Base-by-base conservation (phyloP, 495 filamentous ascomycete genomes). In the Stereocaulon alpinum region DNA sequence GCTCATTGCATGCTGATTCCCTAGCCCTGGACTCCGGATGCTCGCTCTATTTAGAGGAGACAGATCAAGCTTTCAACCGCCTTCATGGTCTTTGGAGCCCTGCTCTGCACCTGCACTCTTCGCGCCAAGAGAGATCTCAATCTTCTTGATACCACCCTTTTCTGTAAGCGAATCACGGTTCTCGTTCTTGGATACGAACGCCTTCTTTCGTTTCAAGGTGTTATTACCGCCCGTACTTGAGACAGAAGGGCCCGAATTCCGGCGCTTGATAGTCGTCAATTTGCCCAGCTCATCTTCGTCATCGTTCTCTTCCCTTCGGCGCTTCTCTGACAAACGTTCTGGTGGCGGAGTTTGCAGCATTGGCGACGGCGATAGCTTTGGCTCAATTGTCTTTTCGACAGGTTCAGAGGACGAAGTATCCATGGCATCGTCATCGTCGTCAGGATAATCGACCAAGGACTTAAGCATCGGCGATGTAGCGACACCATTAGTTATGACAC, bases 261-360 rank as follows among this genome's bases (percentile, higher is more conserved):
- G 77, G 47, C 85, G 78, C 70, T 91, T 90, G 58, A 80, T 79
- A 12, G 71, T 77, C 10, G 84, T 76, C 60, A 93, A 76, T 67
- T 90, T 92, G 22, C 79, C 80, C 24, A 95, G 71, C 58, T 86
- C 88, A 63, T 95, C 89, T 52, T 85, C 82, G 42, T 83, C 80
- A 56, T 96, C 91, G 56, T 85, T 82, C 62, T 96, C 90, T 64
- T 95, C 91, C 42, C 93, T 80, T 45, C 93, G 79, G 58, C 93
- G 87, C 68, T 96, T 96, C 71, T 96, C 91, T 0, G 90, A 83
- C n/a, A 96, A 65, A 56, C 88, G 77, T 67, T 94, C 90, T 0
- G 84, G 87, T 0, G 84, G 88, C 6, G 81, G 74, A 41, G 66
- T 76, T 59, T 71, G 74, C 40, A 65, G 69, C 15, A 66, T 62